Evolutionary conservation across 2,329 filamentous ascomycete genomes (phyloP).

Genomic region (Trichophyton simii): DNA sequence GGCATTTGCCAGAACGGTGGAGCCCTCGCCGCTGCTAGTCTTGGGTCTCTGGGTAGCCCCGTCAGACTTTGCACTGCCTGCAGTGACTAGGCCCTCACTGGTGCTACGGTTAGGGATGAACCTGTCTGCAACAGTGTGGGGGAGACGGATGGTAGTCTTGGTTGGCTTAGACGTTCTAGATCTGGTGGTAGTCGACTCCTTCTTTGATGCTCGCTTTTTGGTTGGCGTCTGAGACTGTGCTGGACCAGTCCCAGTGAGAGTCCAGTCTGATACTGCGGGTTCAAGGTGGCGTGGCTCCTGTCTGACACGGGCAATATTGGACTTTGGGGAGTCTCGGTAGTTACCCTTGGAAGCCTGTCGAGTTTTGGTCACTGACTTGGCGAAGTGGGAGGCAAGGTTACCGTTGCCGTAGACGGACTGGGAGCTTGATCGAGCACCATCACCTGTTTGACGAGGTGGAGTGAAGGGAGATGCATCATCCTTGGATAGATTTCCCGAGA

Average conservation of each 20-base stretch:
- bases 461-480: conserved; percentile 63
- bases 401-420: conserved; percentile 64
- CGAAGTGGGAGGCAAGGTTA: conserved; percentile 67
- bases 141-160: conserved; percentile 54
- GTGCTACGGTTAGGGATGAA: conserved; percentile 92
- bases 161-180: conserved; percentile 30
- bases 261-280: conserved; percentile 84
- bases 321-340: conserved; percentile 84
- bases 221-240: conserved; percentile 38
- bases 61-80: conserved; percentile 73
- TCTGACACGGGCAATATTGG: conserved; percentile 54
- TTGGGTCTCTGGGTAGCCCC: conserved; percentile 59
- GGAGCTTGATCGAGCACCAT: conserved; percentile 40
- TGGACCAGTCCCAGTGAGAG: conserved; percentile 69
- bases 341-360: conserved; percentile 41
- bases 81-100: conserved; percentile 75
- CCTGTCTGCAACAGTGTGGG: conserved; percentile 65
- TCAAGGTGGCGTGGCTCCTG: conserved; percentile 73
- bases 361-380: conserved; percentile 45
- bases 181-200: conserved; percentile 22
- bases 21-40: conserved; percentile 57
- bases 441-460: conserved; percentile 49
- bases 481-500: conserved; percentile 36
- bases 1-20: conserved; percentile 62
- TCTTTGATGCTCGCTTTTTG: conserved; percentile 8